Percentiles rank a stretch among this genome's conserved stretches.
Evolutionary conservation across 179 eudicot genomes (phyloP).

Genomic region (Camellia oleifera): DNA sequence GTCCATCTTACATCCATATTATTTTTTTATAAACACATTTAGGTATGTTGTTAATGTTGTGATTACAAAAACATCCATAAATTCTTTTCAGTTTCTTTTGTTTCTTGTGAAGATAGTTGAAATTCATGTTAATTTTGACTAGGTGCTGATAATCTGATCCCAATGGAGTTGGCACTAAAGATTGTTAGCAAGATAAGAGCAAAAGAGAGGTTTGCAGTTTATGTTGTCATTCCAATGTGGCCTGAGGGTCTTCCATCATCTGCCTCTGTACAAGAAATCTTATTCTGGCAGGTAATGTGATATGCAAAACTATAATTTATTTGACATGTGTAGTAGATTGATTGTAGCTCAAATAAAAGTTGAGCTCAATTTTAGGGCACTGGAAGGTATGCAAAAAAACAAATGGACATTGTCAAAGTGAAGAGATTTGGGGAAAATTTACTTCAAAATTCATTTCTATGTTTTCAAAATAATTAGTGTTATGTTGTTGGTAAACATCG

Average conservation of each 20-base stretch:
- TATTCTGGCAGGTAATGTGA: slow-evolving; percentile 77
- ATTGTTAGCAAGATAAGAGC: slow-evolving; percentile 84
- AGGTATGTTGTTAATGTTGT: neutral
- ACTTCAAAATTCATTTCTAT: no score
- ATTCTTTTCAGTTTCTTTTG: neutral
- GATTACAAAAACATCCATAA: neutral
- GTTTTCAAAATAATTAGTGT: neutral
- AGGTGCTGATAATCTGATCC: slow-evolving; percentile 95
- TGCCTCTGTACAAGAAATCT: slow-evolving; percentile 82
- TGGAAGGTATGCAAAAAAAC: neutral
- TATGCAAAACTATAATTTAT: slow-evolving; percentile 10
- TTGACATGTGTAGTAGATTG: neutral
- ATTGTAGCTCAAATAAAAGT: neutral
- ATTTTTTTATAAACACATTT: neutral
- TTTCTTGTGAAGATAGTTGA: neutral
- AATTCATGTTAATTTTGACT: slow-evolving; percentile 14
- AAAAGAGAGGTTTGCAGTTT: slow-evolving; percentile 81
- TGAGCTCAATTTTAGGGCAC: neutral
- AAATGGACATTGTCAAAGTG: neutral
- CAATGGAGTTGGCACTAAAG: slow-evolving; percentile 94
- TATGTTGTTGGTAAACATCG: neutral
- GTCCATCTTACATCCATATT: neutral
- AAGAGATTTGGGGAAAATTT: neutral
- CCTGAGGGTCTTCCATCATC: slow-evolving; percentile 93
- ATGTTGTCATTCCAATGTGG: slow-evolving; percentile 92